phyloP scores from a whole-genome alignment of 2,329 filamentous ascomycete species.

The Endocalyx cinctus region DNA sequence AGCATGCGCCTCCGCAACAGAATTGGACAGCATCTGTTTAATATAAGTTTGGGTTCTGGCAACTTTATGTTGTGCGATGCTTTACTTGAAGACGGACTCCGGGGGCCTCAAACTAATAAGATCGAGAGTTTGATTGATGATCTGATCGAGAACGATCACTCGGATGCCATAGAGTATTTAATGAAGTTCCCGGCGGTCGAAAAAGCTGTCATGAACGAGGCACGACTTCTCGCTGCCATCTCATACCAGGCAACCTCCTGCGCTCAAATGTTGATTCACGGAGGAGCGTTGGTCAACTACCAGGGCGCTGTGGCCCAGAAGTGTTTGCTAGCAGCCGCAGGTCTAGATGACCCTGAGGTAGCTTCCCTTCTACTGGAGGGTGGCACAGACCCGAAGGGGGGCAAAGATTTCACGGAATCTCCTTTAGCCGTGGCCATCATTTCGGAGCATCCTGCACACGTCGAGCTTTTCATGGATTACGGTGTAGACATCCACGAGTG shows the following conservation, averaged over 20 bases:
- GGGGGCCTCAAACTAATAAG: constrained; percentile 2
- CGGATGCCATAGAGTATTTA: constrained; percentile 4
- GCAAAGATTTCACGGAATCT: neutral
- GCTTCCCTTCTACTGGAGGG: constrained; percentile 9
- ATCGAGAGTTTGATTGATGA: neutral
- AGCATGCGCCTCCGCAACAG: no score
- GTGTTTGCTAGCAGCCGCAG: constrained; percentile 10
- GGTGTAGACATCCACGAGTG: constrained; percentile 12
- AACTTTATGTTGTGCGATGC: constrained; percentile 5
- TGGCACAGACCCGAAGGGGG: constrained; percentile 15
- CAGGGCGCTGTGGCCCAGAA: constrained; percentile 2
- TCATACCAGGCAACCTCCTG: no score
- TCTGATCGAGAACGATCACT: neutral
- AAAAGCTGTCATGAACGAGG: no score
- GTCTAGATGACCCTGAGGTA: neutral
- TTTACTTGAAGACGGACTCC: constrained; percentile 4
- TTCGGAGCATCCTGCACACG: constrained; percentile 1
- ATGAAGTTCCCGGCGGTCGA: neutral
- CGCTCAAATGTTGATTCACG: neutral
- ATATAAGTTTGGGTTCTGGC: no score
- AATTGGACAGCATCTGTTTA: no score
- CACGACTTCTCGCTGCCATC: no score
- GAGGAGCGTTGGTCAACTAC: constrained; percentile 5
- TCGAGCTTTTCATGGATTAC: constrained; percentile 11
- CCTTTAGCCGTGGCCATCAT: constrained; percentile 4